Percentiles rank a stretch among this genome's conserved stretches.
Evolutionary conservation across 345 rosid genomes (phyloP).

Genomic region (Gossypium bickii): DNA sequence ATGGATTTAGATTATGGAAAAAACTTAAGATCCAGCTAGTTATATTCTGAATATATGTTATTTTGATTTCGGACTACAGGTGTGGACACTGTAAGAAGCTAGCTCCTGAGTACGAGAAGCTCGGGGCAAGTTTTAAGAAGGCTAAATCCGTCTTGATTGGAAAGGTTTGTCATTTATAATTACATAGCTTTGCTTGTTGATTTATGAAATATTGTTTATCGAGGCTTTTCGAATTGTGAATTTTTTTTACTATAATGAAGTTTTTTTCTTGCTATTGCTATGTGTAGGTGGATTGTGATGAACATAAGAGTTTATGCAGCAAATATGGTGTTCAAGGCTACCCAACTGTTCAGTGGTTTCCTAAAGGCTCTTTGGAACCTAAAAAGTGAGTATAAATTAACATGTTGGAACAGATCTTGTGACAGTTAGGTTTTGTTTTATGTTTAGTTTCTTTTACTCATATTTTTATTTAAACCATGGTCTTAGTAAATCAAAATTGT

Average conservation of each 20-base stretch:
- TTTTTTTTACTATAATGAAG: not conserved
- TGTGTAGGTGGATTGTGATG: slow-evolving; percentile 89
- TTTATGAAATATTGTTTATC: not conserved
- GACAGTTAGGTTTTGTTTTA: not conserved
- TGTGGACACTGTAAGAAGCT: slow-evolving; percentile 99
- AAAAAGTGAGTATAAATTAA: slow-evolving; percentile 57
- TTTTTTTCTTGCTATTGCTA: not conserved
- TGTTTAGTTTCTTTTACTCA: not conserved
- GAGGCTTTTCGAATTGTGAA: not conserved
- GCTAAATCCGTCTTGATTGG: slow-evolving; percentile 84
- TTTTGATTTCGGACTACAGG: slow-evolving; percentile 35
- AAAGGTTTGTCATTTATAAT: slow-evolving; percentile 45
- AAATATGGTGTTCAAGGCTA: slow-evolving; percentile 95
- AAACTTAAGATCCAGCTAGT: not conserved
- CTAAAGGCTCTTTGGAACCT: slow-evolving; percentile 90
- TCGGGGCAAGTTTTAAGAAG: slow-evolving; percentile 85
- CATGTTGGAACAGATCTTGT: not conserved
- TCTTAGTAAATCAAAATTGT: slow-evolving; percentile 1
- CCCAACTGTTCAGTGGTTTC: slow-evolving; percentile 93
- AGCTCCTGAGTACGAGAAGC: slow-evolving; percentile 94
- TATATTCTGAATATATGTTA: not conserved
- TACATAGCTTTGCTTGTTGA: not conserved
- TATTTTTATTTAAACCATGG: not conserved
- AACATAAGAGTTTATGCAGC: slow-evolving; percentile 79
- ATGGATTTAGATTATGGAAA: not conserved